phyloP scores from a whole-genome alignment of 352 stramenopile species.

The Globisporangium orthogonon region DNA sequence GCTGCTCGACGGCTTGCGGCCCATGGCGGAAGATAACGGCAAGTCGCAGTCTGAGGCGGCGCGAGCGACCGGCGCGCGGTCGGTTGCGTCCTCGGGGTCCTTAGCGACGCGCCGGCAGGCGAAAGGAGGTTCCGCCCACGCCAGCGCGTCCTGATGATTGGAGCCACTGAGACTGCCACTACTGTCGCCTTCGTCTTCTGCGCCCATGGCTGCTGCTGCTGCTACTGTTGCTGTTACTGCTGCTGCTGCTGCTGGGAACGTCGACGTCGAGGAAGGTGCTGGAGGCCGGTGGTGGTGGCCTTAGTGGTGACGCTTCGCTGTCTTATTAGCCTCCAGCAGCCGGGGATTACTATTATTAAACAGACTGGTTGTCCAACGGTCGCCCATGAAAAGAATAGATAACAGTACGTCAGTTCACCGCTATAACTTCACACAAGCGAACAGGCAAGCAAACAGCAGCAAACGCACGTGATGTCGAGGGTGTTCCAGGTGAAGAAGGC shows the following conservation, averaged over 20 bases:
- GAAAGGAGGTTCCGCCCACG: not conserved
- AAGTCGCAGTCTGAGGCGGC: constrained; percentile 14
- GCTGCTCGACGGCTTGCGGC: constrained; percentile 16
- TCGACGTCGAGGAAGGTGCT: not conserved
- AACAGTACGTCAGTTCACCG: too few relatives aligned
- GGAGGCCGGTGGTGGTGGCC: not conserved
- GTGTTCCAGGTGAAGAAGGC: constrained; percentile 18
- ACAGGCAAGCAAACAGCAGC: not conserved
- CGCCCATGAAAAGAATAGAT: not conserved
- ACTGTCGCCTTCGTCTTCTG: constrained; percentile 15
- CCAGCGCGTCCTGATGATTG: constrained; percentile 6
- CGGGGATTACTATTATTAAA: constrained; percentile 7
- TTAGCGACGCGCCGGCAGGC: constrained; percentile 4
- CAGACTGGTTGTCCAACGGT: constrained; percentile 3
- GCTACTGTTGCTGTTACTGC: not conserved
- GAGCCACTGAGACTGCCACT: constrained; percentile 13
- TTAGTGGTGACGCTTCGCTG: constrained; percentile 6
- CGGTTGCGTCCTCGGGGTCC: not conserved
- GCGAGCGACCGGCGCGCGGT: not conserved
- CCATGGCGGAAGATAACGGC: constrained; percentile 1
- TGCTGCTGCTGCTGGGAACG: not conserved
- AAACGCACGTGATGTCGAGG: constrained; percentile 16
- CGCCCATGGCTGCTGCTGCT: constrained; percentile 8
- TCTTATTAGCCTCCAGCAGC: constrained; percentile 7
- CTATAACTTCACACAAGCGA: not conserved